phyloP scores from a whole-genome alignment of 1,139 yeast genomes.

The Suhomyces bokatorum region DNA sequence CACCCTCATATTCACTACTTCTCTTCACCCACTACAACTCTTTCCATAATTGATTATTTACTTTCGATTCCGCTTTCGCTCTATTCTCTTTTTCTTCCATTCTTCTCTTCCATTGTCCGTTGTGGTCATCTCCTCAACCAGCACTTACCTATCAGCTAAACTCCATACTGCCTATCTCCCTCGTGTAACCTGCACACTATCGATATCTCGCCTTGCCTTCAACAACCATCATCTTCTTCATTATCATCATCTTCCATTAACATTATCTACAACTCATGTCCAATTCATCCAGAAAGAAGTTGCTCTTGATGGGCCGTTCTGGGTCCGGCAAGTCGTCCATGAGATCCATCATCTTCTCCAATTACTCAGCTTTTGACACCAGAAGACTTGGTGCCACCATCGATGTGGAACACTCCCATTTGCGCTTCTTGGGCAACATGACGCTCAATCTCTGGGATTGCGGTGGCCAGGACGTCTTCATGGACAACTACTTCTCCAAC shows the following conservation, averaged over 20 bases:
- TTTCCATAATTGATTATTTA: no score
- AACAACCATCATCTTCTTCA: no score
- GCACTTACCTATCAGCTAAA: no score
- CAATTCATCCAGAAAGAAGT: slow-evolving; percentile 42
- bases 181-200: background rate
- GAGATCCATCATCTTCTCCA: slow-evolving; percentile 93
- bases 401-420: slow-evolving; percentile 95
- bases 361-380: slow-evolving; percentile 95
- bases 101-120: no score
- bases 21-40: no score
- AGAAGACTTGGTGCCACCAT: slow-evolving; percentile 95
- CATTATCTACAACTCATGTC: slow-evolving; percentile 21
- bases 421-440: slow-evolving; percentile 91
- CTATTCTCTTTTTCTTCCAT: no score
- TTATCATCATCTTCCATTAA: no score
- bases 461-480: slow-evolving; percentile 96
- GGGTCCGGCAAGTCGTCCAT: slow-evolving; percentile 98
- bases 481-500: slow-evolving; percentile 88
- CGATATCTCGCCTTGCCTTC: background rate
- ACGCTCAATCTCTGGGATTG: slow-evolving; percentile 97
- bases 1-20: no score
- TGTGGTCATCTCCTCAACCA: no score
- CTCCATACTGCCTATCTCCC: no score
- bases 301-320: slow-evolving; percentile 76
- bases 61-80: no score